Percentiles rank a stretch among this genome's conserved stretches.
phyloP scores from a whole-genome alignment of 257 asterid species.

The Jasminum sambac region DNA sequence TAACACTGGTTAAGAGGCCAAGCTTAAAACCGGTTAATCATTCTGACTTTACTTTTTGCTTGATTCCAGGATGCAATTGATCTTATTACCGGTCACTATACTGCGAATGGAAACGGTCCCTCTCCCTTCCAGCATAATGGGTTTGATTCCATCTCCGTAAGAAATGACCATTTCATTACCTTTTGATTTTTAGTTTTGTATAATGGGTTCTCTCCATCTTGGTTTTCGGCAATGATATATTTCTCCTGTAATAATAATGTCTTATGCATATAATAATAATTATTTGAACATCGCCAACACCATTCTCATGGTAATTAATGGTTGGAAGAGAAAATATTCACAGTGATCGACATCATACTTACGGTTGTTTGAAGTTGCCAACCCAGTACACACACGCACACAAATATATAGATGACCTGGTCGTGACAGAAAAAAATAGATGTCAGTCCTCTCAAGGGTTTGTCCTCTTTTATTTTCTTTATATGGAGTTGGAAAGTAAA shows the following conservation, averaged over 20 bases:
- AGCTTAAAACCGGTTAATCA: constrained; percentile 7
- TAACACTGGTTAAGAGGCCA: neutral
- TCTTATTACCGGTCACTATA: constrained; percentile 84
- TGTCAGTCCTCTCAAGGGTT: neutral
- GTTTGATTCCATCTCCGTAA: constrained; percentile 71
- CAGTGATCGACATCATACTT: neutral
- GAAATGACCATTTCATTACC: constrained; percentile 31
- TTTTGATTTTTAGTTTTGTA: constrained; percentile 22
- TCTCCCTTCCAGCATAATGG: constrained; percentile 62
- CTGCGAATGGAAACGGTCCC: constrained; percentile 56
- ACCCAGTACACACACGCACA: neutral
- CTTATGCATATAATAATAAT: neutral
- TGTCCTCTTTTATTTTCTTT: neutral
- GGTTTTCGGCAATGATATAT: neutral
- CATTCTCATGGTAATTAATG: neutral
- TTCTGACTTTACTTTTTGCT: constrained; percentile 17
- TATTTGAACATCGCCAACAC: neutral
- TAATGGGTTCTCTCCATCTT: constrained; percentile 17
- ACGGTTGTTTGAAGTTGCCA: neutral
- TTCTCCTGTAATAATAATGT: neutral
- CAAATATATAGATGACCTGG: neutral
- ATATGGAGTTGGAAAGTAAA: constrained; percentile 11
- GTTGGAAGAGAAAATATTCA: neutral
- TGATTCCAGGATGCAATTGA: constrained; percentile 81
- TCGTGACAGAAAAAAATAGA: neutral